These are phyloP conservation scores for Handroanthus guayacan DNA, from an alignment of 257 asterid species.

Conservation along the genomic window DNA sequence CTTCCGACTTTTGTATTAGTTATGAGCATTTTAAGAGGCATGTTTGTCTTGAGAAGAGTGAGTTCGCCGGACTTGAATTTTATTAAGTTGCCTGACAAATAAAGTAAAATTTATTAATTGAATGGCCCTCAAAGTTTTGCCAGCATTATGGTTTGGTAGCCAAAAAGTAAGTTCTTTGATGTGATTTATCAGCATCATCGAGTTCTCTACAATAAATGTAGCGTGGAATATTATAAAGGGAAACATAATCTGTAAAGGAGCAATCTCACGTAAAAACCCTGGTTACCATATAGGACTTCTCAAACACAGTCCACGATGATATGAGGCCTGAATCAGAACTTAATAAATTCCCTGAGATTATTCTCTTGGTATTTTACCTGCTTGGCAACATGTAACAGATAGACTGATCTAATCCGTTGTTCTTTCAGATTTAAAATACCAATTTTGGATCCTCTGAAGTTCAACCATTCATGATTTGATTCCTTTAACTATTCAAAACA, in stretches of 20 bases:
- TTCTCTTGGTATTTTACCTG: neutral
- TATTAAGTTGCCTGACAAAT: constrained; percentile 83
- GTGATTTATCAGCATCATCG: constrained; percentile 3
- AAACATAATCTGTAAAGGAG: neutral
- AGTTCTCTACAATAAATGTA: neutral
- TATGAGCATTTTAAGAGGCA: constrained; percentile 95
- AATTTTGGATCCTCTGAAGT: neutral
- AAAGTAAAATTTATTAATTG: constrained; percentile 31
- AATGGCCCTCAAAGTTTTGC: constrained; percentile 25
- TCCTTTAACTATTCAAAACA: neutral
- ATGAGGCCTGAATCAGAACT: constrained; percentile 6
- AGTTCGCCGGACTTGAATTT: constrained; percentile 84
- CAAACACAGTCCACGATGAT: constrained; percentile 19
- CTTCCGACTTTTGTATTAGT: constrained; percentile 94
- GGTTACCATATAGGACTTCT: constrained; percentile 1
- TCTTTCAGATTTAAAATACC: neutral
- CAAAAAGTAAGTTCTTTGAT: neutral
- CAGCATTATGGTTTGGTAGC: neutral
- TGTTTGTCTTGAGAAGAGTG: constrained; percentile 79
- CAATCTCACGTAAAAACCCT: neutral
- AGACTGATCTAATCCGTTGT: neutral
- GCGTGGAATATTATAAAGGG: neutral
- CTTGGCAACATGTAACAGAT: neutral
- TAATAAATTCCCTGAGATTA: neutral
- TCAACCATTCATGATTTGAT: neutral